Conservation (phyloP, 495 filamentous ascomycete species). For the Wilcoxina mikolae region DNA sequence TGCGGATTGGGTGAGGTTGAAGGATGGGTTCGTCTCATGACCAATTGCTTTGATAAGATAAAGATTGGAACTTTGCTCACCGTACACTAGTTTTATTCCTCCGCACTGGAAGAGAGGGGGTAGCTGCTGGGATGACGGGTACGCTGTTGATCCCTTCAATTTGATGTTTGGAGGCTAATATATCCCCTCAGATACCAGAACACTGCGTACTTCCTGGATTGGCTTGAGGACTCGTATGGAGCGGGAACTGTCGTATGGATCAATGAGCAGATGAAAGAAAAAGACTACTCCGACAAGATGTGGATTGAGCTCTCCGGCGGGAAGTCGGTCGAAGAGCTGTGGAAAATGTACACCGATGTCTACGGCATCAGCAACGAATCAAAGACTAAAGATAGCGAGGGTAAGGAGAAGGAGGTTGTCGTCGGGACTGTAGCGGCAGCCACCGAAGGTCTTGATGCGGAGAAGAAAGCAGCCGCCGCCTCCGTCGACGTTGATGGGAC, state of each 20-base stretch:
- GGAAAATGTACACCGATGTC: conserved; percentile 48
- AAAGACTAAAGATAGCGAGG: too few species aligned
- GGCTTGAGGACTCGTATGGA: conserved; percentile 51
- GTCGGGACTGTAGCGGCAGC: too few species aligned
- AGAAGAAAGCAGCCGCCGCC: too few species aligned
- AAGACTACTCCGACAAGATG: conserved; percentile 41
- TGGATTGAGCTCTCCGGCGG: conserved; percentile 62
- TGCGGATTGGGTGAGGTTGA: conserved; percentile 82
- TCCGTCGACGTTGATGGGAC: conserved; percentile 10
- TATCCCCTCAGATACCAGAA: conserved; percentile 51
- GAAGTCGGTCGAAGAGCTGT: conserved; percentile 48
- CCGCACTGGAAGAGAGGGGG: conserved; percentile 66
- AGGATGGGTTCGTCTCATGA: conserved; percentile 50
- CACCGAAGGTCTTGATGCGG: not conserved
- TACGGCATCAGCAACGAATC: conserved; percentile 7
- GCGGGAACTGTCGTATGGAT: conserved; percentile 53
- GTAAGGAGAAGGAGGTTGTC: conserved; percentile 1
- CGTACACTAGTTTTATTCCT: too few species aligned
- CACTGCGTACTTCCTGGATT: conserved; percentile 82
- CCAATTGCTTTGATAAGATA: too few species aligned
- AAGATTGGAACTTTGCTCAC: too few species aligned
- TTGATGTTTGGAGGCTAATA: not conserved
- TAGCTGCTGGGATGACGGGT: conserved; percentile 65
- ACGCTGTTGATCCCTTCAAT: not conserved
- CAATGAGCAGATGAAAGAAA: conserved; percentile 52